These are phyloP conservation scores for Fusarium miscanthi DNA, from an alignment of 2,329 filamentous ascomycete genomes.

Conservation along the genomic window DNA sequence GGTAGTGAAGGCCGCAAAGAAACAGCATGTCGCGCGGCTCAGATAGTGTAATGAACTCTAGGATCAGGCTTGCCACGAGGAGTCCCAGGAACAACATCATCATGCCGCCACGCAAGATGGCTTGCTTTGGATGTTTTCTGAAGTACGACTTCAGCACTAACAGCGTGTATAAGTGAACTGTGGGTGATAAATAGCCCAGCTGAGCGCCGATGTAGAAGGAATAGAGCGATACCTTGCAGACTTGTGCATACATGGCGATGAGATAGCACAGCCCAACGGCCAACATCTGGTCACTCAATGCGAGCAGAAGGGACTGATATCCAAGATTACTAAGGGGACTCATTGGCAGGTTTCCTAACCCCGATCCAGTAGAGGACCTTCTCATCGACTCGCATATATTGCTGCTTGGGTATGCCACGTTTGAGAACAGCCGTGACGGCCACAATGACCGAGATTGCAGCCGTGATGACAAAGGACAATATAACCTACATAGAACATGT, in stretches of 20 bases:
- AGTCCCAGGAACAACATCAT: conserved; percentile 26
- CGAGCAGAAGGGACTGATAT: conserved; percentile 26
- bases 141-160: conserved; percentile 27
- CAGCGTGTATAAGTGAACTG: conserved; percentile 17
- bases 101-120: conserved; percentile 6
- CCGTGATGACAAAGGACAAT: conserved; percentile 16
- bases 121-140: conserved; percentile 15
- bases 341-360: conserved; percentile 7
- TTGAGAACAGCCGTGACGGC: conserved; percentile 12
- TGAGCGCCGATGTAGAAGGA: conserved; percentile 15
- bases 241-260: conserved; percentile 26
- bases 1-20: conserved; percentile 14
- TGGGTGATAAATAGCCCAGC: conserved; percentile 10
- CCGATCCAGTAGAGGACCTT: conserved; percentile 13
- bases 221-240: conserved; percentile 8
- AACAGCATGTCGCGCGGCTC: conserved; percentile 15
- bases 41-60: conserved; percentile 8
- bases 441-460: conserved; percentile 15
- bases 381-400: conserved; percentile 25
- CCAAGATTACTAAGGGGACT: conserved; percentile 19
- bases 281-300: conserved; percentile 32
- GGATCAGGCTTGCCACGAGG: not conserved
- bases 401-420: conserved; percentile 17
- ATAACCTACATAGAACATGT: conserved; percentile 10
- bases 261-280: conserved; percentile 20